These are phyloP conservation scores for Choanephora cucurbitarum DNA, from an alignment of 371 early-diverging fungal genomes.

Conservation along the genomic window DNA sequence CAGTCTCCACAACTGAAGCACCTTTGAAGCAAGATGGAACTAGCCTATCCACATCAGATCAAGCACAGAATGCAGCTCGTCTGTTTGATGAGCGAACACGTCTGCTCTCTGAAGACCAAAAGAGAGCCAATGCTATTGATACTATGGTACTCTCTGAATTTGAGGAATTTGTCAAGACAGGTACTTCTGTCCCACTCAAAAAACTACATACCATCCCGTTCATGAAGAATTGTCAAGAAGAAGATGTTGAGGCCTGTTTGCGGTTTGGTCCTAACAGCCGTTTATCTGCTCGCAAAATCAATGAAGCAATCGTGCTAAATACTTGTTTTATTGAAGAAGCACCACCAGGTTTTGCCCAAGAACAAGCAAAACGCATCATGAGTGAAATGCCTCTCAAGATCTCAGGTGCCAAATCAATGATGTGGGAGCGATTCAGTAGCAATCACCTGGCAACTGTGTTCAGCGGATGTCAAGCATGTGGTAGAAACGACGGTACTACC, in stretches of 20 bases:
- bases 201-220: constrained; percentile 79
- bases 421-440: constrained; percentile 68
- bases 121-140: constrained; percentile 48
- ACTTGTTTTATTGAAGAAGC: constrained; percentile 76
- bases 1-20: neutral
- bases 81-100: constrained; percentile 15
- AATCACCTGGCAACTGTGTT: constrained; percentile 52
- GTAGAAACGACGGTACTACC: constrained; percentile 58
- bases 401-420: constrained; percentile 58
- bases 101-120: neutral
- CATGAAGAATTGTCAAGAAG: constrained; percentile 81
- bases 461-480: constrained; percentile 88
- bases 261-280: constrained; percentile 86
- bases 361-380: constrained; percentile 57
- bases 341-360: constrained; percentile 70
- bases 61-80: constrained; percentile 17
- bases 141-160: constrained; percentile 76
- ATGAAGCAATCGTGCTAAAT: constrained; percentile 87
- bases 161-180: constrained; percentile 71
- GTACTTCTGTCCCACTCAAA: constrained; percentile 59
- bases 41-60: constrained; percentile 21
- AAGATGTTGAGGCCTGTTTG: constrained; percentile 90
- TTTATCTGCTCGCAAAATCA: constrained; percentile 78
- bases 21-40: neutral
- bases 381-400: constrained; percentile 54